Conservation (phyloP, 495 filamentous ascomycete genomes). For the Neurospora discreta region DNA sequence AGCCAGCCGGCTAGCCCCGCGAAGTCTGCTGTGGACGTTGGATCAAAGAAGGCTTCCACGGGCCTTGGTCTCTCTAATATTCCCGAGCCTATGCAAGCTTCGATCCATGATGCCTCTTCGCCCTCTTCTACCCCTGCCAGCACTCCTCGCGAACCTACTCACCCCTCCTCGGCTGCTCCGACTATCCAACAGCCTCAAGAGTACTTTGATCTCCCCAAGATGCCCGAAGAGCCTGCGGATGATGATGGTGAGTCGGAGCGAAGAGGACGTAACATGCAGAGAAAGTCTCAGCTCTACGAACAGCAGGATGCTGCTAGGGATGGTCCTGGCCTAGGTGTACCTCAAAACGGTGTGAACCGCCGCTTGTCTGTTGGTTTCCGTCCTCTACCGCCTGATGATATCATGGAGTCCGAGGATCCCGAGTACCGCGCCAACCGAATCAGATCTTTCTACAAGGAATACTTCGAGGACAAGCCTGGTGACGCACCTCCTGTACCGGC, state of each 20-base stretch:
- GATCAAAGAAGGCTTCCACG: conserved; percentile 3
- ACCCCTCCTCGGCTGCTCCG: conserved; percentile 1
- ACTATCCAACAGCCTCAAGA: conserved; percentile 19
- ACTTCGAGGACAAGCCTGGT: conserved; percentile 72
- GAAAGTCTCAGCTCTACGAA: conserved; percentile 25
- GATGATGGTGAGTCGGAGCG: conserved; percentile 12
- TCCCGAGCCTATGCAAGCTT: conserved; percentile 9
- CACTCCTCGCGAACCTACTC: conserved; percentile 3
- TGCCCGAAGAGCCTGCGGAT: conserved; percentile 3
- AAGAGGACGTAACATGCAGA: conserved; percentile 23
- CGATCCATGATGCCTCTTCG: conserved; percentile 11
- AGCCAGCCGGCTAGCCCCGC: conserved; percentile 11
- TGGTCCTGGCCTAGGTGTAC: conserved; percentile 37
- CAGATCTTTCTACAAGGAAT: conserved; percentile 97
- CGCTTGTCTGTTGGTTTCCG: conserved; percentile 82
- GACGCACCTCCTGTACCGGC: conserved; percentile 33
- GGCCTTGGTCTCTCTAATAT: conserved; percentile 13
- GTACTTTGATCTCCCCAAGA: conserved; percentile 15
- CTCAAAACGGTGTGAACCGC: conserved; percentile 48
- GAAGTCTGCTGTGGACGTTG: conserved; percentile 16
- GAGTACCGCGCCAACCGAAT: conserved; percentile 94
- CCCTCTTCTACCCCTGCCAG: conserved; percentile 5
- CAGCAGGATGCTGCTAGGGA: conserved; percentile 21
- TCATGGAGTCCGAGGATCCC: conserved; percentile 63
- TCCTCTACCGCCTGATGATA: conserved; percentile 76